Evolutionary conservation across 148 eudicot genomes (phyloP), one percentile per base, ranked within the genome.

Genomic region (Vaccinium myrtillus): DNA sequence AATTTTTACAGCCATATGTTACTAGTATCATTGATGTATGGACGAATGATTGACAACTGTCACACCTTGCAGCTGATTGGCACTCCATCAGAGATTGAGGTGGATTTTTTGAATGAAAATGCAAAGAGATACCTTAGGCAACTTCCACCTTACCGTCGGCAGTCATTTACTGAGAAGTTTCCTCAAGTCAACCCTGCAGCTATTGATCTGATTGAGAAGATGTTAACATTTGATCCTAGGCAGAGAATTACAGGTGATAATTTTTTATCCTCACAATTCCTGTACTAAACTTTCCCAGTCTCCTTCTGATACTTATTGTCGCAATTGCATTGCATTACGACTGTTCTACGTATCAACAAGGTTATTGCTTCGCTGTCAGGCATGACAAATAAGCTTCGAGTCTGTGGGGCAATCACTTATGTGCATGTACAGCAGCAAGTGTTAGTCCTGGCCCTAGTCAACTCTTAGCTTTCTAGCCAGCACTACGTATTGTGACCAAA

Each of bases 201-300:
- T 78, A 92, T 96, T 83, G 99, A 96, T 92, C 98, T 96, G 70
- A 86, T 94, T 87, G 99, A 96, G 80, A 96, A 91, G 90, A 96
- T 96, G 99, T 90, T 96, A 83, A 93, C 98, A 77, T 96, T 96
- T 88, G 99, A 96, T 85, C 99, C 99, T 58, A 90, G 99, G 86
- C 90, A 87, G 86, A 91, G 99, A 90, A 89, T 96, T 80, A 96
- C 99, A 84, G 99, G 99, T 96, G 83, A 84, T 76, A 67, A 6
- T 18, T 67, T 21, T 67, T 48, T 4, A 30, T 46, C 48, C 61
- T 65, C 30, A 43, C 71, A 12, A 18, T 14, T 13, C 14, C 30
- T 10, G 15, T 6, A 18, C 63, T 55, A 23, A 27, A 12, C 75
- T 14, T 85, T 56, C 48, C 21, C 49, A 6, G 79, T 61, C 25